A percentile compares a stretch with the other conserved stretches of the same genome.
Evolutionary conservation across 345 rosid species (phyloP).

Genomic region (Camelina neglecta): DNA sequence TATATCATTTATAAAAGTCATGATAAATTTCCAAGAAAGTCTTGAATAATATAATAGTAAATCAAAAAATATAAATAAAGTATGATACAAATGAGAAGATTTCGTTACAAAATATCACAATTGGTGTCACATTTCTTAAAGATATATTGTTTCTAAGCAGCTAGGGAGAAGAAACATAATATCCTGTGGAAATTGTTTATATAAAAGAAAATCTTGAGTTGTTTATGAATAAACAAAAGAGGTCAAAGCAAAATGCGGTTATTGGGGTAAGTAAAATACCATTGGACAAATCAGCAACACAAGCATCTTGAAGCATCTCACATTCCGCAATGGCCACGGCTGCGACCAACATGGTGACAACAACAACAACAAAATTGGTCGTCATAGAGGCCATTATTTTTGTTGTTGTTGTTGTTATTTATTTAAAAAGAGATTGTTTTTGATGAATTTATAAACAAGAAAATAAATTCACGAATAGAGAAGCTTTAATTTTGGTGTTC

Average conservation of each 20-base stretch:
- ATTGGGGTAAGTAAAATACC: slow-evolving; percentile 37
- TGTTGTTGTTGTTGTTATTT: slow-evolving; percentile 29
- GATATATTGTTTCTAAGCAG: background rate
- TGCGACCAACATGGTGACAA: slow-evolving; percentile 41
- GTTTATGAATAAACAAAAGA: slow-evolving; percentile 12
- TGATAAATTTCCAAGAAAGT: background rate
- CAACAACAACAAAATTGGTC: slow-evolving; percentile 30
- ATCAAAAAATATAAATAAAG: background rate
- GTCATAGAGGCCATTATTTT: slow-evolving; percentile 31
- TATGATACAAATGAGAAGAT: slow-evolving; percentile 1
- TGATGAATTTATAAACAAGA: slow-evolving; percentile 18
- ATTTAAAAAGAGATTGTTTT: background rate
- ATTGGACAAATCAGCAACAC: slow-evolving; percentile 77
- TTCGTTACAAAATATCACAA: background rate
- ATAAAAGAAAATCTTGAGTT: background rate
- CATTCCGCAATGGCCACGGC: slow-evolving; percentile 55
- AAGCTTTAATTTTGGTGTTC: background rate
- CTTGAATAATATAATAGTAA: slow-evolving; percentile 5
- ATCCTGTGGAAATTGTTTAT: background rate
- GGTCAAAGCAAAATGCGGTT: background rate
- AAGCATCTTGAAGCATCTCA: slow-evolving; percentile 79
- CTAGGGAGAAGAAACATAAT: background rate
- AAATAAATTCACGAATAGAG: background rate
- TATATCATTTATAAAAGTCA: background rate
- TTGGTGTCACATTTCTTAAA: background rate